These are phyloP conservation scores for Sporothrix brasiliensis DNA, from an alignment of 2,329 filamentous ascomycete genomes.

Conservation along the genomic window DNA sequence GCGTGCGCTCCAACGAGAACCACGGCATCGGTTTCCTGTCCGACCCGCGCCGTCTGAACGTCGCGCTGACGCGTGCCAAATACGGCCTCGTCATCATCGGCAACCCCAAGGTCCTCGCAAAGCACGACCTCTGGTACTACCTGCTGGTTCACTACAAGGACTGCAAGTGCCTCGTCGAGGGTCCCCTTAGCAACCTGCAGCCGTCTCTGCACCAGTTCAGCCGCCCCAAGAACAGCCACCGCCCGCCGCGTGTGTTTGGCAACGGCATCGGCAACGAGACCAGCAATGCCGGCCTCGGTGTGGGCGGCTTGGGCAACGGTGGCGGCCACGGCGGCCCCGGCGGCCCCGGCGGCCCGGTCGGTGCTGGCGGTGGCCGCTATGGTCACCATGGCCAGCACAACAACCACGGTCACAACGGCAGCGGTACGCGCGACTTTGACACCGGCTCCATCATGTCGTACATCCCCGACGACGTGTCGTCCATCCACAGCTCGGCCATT, in stretches of 20 bases:
- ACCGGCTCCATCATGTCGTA: constrained; percentile 90
- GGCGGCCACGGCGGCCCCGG: constrained; percentile 35
- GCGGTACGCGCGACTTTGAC: constrained; percentile 61
- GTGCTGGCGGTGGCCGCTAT: constrained; percentile 20
- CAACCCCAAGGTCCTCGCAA: constrained; percentile 95
- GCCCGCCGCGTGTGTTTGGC: constrained; percentile 82
- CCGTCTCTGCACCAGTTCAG: constrained; percentile 93
- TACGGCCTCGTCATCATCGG: constrained; percentile 95
- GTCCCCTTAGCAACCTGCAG: constrained; percentile 93
- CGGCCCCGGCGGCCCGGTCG: constrained; percentile 22
- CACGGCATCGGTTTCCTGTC: constrained; percentile 99
- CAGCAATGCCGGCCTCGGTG: constrained; percentile 38
- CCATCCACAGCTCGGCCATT: constrained; percentile 87
- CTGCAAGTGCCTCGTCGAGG: constrained; percentile 91
- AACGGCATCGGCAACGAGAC: constrained; percentile 40
- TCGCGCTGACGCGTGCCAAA: constrained; percentile 94
- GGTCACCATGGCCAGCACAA: constrained; percentile 37
- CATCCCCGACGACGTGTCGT: constrained; percentile 95
- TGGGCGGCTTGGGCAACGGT: constrained; percentile 36
- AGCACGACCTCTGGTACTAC: constrained; percentile 97
- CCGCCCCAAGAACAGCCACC: constrained; percentile 88
- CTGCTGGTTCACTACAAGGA: constrained; percentile 96
- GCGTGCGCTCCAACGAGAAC: constrained; percentile 97
- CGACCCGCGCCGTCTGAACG: constrained; percentile 94
- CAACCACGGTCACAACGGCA: constrained; percentile 37